These are phyloP conservation scores for Ceratocystis harringtonii DNA, from an alignment of 2,329 filamentous ascomycete species.

Conservation along the genomic window DNA sequence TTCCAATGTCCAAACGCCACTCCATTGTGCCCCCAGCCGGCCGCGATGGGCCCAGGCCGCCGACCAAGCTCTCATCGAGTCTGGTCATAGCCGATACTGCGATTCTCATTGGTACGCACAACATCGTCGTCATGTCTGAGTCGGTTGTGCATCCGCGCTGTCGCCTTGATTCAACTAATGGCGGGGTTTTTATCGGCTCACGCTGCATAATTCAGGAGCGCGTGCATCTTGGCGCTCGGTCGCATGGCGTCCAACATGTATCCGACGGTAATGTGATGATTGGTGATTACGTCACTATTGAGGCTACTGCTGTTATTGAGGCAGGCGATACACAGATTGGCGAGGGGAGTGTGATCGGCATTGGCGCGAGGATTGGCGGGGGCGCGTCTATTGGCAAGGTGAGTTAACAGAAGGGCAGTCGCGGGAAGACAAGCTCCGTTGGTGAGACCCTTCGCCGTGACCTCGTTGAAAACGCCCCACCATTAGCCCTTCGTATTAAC, in stretches of 20 bases:
- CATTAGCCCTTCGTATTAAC: not conserved
- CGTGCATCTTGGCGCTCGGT: slow-evolving; percentile 36
- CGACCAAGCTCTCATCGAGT: slow-evolving; percentile 45
- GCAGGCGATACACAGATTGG: slow-evolving; percentile 47
- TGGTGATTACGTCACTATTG: slow-evolving; percentile 46
- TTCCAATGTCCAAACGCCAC: slow-evolving; percentile 31
- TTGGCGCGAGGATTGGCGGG: slow-evolving; percentile 42
- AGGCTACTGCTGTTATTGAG: slow-evolving; percentile 46
- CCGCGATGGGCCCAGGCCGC: slow-evolving; percentile 40
- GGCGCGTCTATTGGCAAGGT: slow-evolving; percentile 50
- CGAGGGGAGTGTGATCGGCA: slow-evolving; percentile 44
- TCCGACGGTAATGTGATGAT: slow-evolving; percentile 38
- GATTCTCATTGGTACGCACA: slow-evolving; percentile 53
- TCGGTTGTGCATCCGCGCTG: slow-evolving; percentile 76
- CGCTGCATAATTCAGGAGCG: slow-evolving; percentile 70
- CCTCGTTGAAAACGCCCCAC: not conserved
- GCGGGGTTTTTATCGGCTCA: slow-evolving; percentile 66
- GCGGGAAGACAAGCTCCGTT: not conserved
- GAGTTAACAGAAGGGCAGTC: slow-evolving; percentile 19
- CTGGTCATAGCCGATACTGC: slow-evolving; percentile 49
- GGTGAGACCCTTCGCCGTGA: no score
- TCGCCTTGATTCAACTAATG: slow-evolving; percentile 61
- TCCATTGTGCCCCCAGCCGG: slow-evolving; percentile 41
- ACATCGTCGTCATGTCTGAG: slow-evolving; percentile 62
- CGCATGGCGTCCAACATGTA: slow-evolving; percentile 17